phyloP scores from a whole-genome alignment of 768 basidiomycete species.

The Coprinellus aureogranulatus region DNA sequence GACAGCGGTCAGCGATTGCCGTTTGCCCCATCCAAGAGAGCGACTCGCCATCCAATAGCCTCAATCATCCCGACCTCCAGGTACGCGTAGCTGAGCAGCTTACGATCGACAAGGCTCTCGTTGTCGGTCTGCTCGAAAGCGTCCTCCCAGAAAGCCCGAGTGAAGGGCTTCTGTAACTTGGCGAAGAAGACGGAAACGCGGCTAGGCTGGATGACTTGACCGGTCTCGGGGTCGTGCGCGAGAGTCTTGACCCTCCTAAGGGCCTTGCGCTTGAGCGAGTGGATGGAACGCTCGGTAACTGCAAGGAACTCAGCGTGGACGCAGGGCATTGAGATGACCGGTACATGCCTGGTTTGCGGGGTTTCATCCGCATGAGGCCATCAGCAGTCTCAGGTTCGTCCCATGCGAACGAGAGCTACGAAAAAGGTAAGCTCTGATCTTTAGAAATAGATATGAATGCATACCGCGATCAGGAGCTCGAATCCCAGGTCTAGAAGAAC shows the following conservation, averaged over 20 bases:
- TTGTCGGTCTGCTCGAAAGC: slow-evolving; percentile 48
- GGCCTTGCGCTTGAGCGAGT: slow-evolving; percentile 53
- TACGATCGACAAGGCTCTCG: slow-evolving; percentile 60
- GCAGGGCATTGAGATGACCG: background rate
- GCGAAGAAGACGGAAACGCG: slow-evolving; percentile 33
- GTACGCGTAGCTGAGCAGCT: slow-evolving; percentile 65
- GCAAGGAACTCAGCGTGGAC: background rate
- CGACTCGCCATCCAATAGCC: slow-evolving; percentile 49
- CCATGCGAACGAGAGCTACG: slow-evolving; percentile 68
- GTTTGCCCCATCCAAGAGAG: background rate
- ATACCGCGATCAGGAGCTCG: slow-evolving; percentile 63
- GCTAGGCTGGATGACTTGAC: slow-evolving; percentile 38
- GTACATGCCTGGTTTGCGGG: slow-evolving; percentile 58
- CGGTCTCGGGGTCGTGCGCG: slow-evolving; percentile 51
- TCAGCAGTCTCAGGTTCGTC: slow-evolving; percentile 65
- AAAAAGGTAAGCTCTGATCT: background rate
- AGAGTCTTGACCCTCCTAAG: slow-evolving; percentile 48
- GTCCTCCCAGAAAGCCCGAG: slow-evolving; percentile 58
- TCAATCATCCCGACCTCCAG: slow-evolving; percentile 65
- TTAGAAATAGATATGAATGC: slow-evolving; percentile 16
- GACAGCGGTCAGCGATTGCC: background rate
- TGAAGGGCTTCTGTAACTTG: slow-evolving; percentile 53
- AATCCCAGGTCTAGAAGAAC: slow-evolving; percentile 59
- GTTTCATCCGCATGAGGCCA: slow-evolving; percentile 64
- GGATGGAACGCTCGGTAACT: slow-evolving; percentile 59